Evolutionary conservation across 305 asterid genomes (phyloP).

Genomic region (Plantago rigida): DNA sequence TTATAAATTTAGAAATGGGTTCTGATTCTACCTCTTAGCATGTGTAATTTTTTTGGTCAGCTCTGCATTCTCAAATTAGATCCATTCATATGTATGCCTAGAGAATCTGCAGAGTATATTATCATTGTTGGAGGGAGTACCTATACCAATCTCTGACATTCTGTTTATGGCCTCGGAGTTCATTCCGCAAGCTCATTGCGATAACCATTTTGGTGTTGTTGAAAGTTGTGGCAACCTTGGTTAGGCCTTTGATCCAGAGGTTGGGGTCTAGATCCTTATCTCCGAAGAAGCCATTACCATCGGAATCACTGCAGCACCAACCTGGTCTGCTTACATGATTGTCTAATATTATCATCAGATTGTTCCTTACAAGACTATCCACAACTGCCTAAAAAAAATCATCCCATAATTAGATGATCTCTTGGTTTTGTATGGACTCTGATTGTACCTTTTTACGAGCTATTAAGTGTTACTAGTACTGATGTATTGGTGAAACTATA

Average conservation of each 20-base stretch:
- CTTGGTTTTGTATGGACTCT: too few relatives aligned
- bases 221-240: constrained; percentile 61
- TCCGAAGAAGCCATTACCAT: constrained; percentile 89
- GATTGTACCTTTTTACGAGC: too few relatives aligned
- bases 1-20: too few relatives aligned
- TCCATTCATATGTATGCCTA: too few relatives aligned
- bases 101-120: too few relatives aligned
- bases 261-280: constrained; percentile 62
- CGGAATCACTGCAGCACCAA: constrained; percentile 76
- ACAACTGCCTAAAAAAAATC: constrained; percentile 58
- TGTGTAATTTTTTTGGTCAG: too few relatives aligned
- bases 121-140: constrained; percentile 24
- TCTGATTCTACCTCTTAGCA: too few relatives aligned
- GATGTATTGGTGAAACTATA: too few relatives aligned
- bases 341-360: constrained; percentile 74
- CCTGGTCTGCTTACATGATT: constrained; percentile 90
- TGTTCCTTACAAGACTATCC: constrained; percentile 54
- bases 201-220: constrained; percentile 45
- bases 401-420: too few relatives aligned
- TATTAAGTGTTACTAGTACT: too few relatives aligned
- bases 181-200: constrained; percentile 88
- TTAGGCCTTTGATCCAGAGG: constrained; percentile 67
- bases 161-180: constrained; percentile 70
- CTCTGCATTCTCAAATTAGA: too few relatives aligned
- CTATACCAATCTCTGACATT: constrained; percentile 73